phyloP scores from a whole-genome alignment of 371 early-diverging fungal genomes.

The Polyrhizophydium stewartii region DNA sequence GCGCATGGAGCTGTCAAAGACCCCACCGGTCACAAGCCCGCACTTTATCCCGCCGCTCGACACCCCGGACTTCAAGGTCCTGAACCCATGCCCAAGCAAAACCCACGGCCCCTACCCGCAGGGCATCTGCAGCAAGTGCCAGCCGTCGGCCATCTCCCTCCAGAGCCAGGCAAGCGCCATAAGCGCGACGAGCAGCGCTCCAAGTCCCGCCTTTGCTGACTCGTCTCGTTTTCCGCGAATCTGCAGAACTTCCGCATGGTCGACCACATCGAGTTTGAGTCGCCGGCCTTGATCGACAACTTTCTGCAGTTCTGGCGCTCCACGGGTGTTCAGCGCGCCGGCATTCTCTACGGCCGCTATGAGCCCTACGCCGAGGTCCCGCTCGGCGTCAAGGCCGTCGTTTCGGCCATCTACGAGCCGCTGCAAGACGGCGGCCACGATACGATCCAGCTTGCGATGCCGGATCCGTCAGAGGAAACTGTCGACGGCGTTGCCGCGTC shows the following conservation, averaged over 20 bases:
- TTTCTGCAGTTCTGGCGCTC: constrained; percentile 87
- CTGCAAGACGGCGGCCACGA: constrained; percentile 83
- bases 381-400: constrained; percentile 96
- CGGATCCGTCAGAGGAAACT: constrained; percentile 35
- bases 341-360: constrained; percentile 92
- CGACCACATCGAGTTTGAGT: constrained; percentile 98
- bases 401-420: constrained; percentile 94
- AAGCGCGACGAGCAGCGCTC: background rate
- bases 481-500: constrained; percentile 65
- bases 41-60: constrained; percentile 74
- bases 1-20: constrained; percentile 60
- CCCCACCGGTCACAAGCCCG: constrained; percentile 18
- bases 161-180: constrained; percentile 66
- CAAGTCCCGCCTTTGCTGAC: background rate
- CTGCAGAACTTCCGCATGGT: constrained; percentile 89
- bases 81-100: constrained; percentile 65
- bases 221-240: background rate
- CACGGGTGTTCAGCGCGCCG: constrained; percentile 88
- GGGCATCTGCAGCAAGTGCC: constrained; percentile 96
- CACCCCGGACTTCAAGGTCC: constrained; percentile 73
- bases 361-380: constrained; percentile 90
- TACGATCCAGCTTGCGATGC: constrained; percentile 65
- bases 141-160: constrained; percentile 90
- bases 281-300: constrained; percentile 74
- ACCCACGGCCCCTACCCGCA: constrained; percentile 90